Base-by-base conservation (phyloP, 2,329 filamentous ascomycete species). In the Aspergillus spinulosporus region DNA sequence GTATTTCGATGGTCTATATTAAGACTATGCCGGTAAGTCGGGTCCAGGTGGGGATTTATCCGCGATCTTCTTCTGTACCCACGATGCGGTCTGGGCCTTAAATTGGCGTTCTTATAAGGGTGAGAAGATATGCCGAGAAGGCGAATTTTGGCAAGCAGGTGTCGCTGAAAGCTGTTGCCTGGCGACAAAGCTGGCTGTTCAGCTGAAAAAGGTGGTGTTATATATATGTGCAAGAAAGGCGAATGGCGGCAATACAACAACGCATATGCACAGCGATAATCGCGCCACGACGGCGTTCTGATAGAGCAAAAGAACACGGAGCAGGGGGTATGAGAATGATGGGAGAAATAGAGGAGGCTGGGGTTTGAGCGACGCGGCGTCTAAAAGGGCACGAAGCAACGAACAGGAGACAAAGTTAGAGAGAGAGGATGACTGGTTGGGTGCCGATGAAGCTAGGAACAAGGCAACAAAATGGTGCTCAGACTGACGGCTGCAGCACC, bases 331-430 rank as follows among this genome's bases (percentile, higher is more conserved):
- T 49, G 31, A 21, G 21, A 21, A 21, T 21, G 39, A 34, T 49
- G 31, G 52, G 49, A 42, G 47, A 36, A 50, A 54, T 37, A 12
- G 42, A 56, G 58, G 63, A 56, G 64, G 62, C 60, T 63, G 62
- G 63, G 59, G 21, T 54, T 49, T 43, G 51, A 45, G 52, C 47
- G 54, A 21, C 28, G 36, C 54, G 56, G 61, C 58, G 59, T 56
- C 62, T 63, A 63, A 63, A 54, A 60, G 46, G 52, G 59, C 55
- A 60, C 59, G 37, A 62, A 65, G 59, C 59, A 58, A 58, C 64
- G 61, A 66, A 65, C 61, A 59, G 57, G 62, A 62, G 48, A 50
- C 31, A 32, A 49, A 49, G 52, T 59, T 59, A 59, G 43, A 36
- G 26, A 43, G 34, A 28, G 15, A 26, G 45, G 36, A 43, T 32